Percentiles rank a stretch among this genome's conserved stretches.
These are phyloP conservation scores for Starmerella apicola DNA, from an alignment of 805 yeast genomes.

Conservation along the genomic window DNA sequence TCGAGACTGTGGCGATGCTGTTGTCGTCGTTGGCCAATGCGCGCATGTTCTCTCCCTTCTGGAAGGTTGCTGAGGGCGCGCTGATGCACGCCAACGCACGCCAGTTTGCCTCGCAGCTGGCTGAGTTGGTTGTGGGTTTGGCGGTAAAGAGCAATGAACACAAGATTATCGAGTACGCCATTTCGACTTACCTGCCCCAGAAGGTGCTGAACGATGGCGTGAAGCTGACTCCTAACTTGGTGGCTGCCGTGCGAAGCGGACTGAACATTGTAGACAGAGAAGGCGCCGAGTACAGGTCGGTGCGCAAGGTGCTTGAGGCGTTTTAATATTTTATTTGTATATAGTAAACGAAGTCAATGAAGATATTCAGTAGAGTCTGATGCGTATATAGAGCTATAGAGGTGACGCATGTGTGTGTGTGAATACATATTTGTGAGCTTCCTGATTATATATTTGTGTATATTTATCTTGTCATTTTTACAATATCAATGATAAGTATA, in stretches of 20 bases:
- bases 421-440: no score
- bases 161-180: conserved; percentile 17
- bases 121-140: conserved; percentile 20
- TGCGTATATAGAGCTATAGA: no score
- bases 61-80: conserved; percentile 24
- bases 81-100: conserved; percentile 14
- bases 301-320: conserved; percentile 16
- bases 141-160: conserved; percentile 24
- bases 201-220: conserved; percentile 6
- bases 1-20: conserved; percentile 19
- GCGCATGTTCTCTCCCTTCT: conserved; percentile 23
- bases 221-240: conserved; percentile 12
- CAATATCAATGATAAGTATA: no score
- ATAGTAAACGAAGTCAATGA: no score
- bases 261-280: conserved; percentile 19
- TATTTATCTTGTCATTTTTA: no score
- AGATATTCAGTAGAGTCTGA: no score
- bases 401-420: no score
- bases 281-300: conserved; percentile 9
- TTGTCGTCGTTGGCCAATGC: conserved; percentile 24
- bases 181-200: conserved; percentile 21
- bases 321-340: no score
- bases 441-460: no score
- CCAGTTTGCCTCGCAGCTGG: conserved; percentile 18
- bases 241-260: conserved; percentile 9